A percentile compares a stretch with the other conserved stretches of the same genome.
Conservation (phyloP, 176 grass and related monocot genomes). For the Leersia perrieri region DNA sequence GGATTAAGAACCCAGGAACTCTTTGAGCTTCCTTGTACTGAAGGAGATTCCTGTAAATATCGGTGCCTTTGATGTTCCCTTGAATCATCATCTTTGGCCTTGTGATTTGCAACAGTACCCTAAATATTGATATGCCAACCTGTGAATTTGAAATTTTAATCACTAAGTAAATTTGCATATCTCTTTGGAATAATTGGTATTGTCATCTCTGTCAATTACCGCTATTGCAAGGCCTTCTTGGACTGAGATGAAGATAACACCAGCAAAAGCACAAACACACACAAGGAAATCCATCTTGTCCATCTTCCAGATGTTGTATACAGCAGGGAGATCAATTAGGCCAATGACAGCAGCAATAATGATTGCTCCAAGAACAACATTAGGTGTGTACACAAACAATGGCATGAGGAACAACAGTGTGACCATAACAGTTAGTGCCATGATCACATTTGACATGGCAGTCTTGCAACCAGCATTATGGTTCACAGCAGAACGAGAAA, state of each 20-base stretch:
- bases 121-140: slow-evolving; percentile 86
- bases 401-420: slow-evolving; percentile 90
- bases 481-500: slow-evolving; percentile 95
- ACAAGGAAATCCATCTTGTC: slow-evolving; percentile 95
- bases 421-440: slow-evolving; percentile 92
- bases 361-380: slow-evolving; percentile 86
- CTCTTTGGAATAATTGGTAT: neutral
- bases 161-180: neutral
- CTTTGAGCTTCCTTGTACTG: slow-evolving; percentile 91
- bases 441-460: slow-evolving; percentile 87
- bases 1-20: slow-evolving; percentile 80
- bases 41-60: slow-evolving; percentile 77
- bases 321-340: slow-evolving; percentile 71
- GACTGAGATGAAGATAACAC: slow-evolving; percentile 92
- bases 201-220: slow-evolving; percentile 34
- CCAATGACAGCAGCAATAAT: slow-evolving; percentile 81
- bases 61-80: slow-evolving; percentile 76
- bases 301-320: slow-evolving; percentile 87
- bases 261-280: slow-evolving; percentile 79
- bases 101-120: slow-evolving; percentile 81
- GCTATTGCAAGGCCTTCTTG: slow-evolving; percentile 87
- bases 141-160: slow-evolving; percentile 32
- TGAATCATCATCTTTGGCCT: slow-evolving; percentile 74
- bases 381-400: slow-evolving; percentile 80
- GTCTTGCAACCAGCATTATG: slow-evolving; percentile 95